A percentile compares a stretch with the other conserved stretches of the same genome.
Evolutionary conservation across 805 yeast genomes (phyloP).

Genomic region (Lipomyces starkeyi): DNA sequence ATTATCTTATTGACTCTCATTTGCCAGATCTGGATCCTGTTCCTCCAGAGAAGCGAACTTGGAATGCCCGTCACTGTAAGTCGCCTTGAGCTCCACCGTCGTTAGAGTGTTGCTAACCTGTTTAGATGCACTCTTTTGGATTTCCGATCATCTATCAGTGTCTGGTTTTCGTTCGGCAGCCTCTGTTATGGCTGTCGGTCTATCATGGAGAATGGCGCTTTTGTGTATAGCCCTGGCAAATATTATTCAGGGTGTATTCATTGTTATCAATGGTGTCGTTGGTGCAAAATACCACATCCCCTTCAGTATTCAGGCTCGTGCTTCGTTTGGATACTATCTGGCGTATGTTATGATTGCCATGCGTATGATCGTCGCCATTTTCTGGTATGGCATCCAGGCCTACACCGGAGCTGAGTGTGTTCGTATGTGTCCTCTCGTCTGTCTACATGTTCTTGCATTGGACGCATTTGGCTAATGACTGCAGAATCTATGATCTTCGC

Average conservation of each 20-base stretch:
- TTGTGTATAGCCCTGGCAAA: conserved; percentile 53
- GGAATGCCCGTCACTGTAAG: conserved; percentile 34
- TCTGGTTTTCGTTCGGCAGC: conserved; percentile 54
- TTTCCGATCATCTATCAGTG: conserved; percentile 45
- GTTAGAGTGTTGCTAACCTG: background rate
- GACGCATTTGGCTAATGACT: background rate
- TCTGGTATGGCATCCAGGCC: conserved; percentile 89
- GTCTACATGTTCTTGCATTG: conserved; percentile 40
- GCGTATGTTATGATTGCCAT: conserved; percentile 78
- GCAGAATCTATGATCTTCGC: conserved; percentile 67
- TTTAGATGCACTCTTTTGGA: conserved; percentile 43
- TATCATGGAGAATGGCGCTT: conserved; percentile 54
- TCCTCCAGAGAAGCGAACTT: conserved; percentile 31
- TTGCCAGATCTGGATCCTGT: conserved; percentile 36
- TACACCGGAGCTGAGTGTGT: conserved; percentile 87
- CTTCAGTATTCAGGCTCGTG: conserved; percentile 76
- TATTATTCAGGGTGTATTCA: conserved; percentile 50
- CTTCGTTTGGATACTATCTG: conserved; percentile 86
- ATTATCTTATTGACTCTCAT: conserved; percentile 3
- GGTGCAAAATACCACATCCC: conserved; percentile 59
- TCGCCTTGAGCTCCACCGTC: background rate
- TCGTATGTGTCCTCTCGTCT: conserved; percentile 60
- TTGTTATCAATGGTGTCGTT: conserved; percentile 54
- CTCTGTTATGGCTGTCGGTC: conserved; percentile 53
- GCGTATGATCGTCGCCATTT: conserved; percentile 83